Evolutionary conservation across 192 early-diverging fungal species (phyloP).

Genomic region (Coemansia sp.): DNA sequence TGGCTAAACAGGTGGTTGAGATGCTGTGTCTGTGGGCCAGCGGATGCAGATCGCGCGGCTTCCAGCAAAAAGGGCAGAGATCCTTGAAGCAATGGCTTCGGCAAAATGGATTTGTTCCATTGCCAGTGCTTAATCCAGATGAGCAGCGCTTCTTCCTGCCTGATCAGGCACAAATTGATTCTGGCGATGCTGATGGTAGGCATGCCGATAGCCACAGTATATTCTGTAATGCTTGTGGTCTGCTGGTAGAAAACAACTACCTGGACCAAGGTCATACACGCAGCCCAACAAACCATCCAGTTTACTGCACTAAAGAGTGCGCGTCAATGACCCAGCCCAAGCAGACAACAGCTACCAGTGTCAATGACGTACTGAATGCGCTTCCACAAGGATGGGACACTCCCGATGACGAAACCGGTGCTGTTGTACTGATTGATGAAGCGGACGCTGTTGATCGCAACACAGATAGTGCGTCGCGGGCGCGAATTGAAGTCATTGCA

Average conservation of each 20-base stretch:
- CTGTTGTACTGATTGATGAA: slow-evolving; percentile 20
- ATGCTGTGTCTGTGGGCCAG: slow-evolving; percentile 10
- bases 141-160: slow-evolving; percentile 13
- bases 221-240: slow-evolving; percentile 20
- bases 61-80: slow-evolving; percentile 8
- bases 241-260: background rate
- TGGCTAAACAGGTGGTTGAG: slow-evolving; percentile 10
- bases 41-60: background rate
- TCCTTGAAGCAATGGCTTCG: slow-evolving; percentile 32
- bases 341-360: slow-evolving; percentile 11
- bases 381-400: slow-evolving; percentile 33
- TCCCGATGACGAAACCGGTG: slow-evolving; percentile 14
- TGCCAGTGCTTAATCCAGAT: slow-evolving; percentile 15
- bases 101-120: slow-evolving; percentile 27
- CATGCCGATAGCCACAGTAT: background rate
- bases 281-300: background rate
- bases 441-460: slow-evolving; percentile 7
- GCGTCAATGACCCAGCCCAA: background rate
- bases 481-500: slow-evolving; percentile 9
- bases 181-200: background rate
- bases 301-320: slow-evolving; percentile 29
- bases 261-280: background rate
- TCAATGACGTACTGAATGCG: slow-evolving; percentile 3
- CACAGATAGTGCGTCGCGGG: background rate
- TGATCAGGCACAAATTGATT: background rate